Evolutionary conservation across 345 rosid genomes (phyloP), one percentile per base, ranked within the genome.

Genomic region (Cochlearia excelsa): DNA sequence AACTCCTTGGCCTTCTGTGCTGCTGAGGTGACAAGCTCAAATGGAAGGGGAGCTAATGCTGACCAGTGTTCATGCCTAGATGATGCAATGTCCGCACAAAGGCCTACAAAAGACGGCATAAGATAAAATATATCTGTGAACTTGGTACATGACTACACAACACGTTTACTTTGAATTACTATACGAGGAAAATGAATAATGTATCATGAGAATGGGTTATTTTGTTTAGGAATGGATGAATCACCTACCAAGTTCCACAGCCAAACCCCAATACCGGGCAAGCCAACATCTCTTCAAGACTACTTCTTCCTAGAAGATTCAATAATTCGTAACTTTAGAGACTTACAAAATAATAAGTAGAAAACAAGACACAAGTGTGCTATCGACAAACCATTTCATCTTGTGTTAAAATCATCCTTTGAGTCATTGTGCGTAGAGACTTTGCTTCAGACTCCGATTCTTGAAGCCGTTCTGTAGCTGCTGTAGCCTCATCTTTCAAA

Each of bases 231-330:
- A 33, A 49, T 37, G 49, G 63, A 64, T 38, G 30, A 51, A 59
- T 7, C 51, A 65, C 96, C 80, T 85, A 88, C 99, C 99, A 65
- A 87, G 81, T 41, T 83, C 80, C 31, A 84, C 95, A 73, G 96
- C 96, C 70, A 94, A 76, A 66, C 90, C 95, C 99, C 99, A 94
- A 74, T 90, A 86, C 51, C 97, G 92, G 65, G 99, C 97, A 77
- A 94, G 97, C 97, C 99, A 94, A 59, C 99, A 94, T 76, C 97
- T 90, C 86, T 90, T 94, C 76, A 94, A 65, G 57, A 90, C 99
- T 59, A 94, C 97, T 81, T 94, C 99, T 78, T 94, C 99, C 99
- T 94, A 72, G 23, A 74, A 45, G 46, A 39, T 26, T 59, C 38
- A 56, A 56, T 65, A 27, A 9, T 62, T 49, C 4, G 43, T 16